These are phyloP conservation scores for Allium fistulosum DNA, from an alignment of 106 monocot genomes.

Conservation along the genomic window DNA sequence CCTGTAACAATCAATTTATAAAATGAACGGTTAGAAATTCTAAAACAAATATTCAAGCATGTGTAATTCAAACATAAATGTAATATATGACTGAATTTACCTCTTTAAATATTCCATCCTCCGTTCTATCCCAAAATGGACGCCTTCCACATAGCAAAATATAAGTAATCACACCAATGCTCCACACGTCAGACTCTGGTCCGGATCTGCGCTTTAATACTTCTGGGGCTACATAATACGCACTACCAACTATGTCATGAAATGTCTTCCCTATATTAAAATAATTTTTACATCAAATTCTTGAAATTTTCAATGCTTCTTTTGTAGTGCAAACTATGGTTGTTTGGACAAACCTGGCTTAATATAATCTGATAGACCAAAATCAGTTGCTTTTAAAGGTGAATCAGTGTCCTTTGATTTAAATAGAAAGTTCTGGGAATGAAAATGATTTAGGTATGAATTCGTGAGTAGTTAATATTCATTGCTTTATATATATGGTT, in stretches of 20 bases:
- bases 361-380: conserved; percentile 93
- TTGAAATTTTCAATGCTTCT: too few species aligned
- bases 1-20: conserved; percentile 27
- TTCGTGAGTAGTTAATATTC: neutral
- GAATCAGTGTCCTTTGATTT: conserved; percentile 75
- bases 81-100: conserved; percentile 17
- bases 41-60: neutral
- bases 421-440: conserved; percentile 88
- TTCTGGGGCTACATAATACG: conserved; percentile 95
- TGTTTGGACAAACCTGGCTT: conserved; percentile 44
- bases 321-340: too few species aligned
- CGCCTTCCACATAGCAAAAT: conserved; percentile 90
- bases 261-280: conserved; percentile 63
- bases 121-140: conserved; percentile 96
- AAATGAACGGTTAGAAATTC: neutral
- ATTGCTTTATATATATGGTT: neutral
- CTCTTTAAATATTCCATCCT: conserved; percentile 94
- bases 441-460: conserved; percentile 4
- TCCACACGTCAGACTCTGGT: conserved; percentile 97
- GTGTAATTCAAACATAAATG: neutral
- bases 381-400: conserved; percentile 88
- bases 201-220: conserved; percentile 83
- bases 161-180: conserved; percentile 97
- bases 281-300: too few species aligned
- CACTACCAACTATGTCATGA: conserved; percentile 90